Evolutionary conservation across 345 rosid species (phyloP), one percentile per base, ranked within the genome.

Genomic region (Mercurialis annua): DNA sequence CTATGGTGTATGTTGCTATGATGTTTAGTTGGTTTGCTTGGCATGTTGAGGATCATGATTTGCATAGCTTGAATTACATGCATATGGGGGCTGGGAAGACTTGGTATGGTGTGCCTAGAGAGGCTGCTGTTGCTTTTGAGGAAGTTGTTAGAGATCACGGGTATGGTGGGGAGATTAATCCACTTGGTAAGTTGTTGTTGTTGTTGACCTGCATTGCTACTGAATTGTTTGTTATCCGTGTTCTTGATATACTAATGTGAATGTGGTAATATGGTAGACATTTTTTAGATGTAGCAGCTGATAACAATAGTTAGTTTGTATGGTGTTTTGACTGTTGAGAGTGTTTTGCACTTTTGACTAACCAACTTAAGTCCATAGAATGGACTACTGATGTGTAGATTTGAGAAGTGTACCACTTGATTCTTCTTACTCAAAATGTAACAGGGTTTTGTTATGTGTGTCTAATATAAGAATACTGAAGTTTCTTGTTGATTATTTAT

Each of bases 1-100:
- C 99, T 0, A 94, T 94, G 99, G 90, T 94, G 38, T 94, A 94
- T 66, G 48, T 94, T 36, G 99, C 97, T 36, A 94, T 94, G 97
- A 73, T 91, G 87, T 94, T 94, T 73, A 94, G 99, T 74, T 94
- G 97, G 99, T 94, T 91, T 59, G 99, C 99, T 78, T 94, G 99
- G 99, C 99, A 94, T 70, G 96, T 87, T 1, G 99, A 94, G 81
- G 99, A 94, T 73, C 97, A 94, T 70, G 97, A 94, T 74, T 82
- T 94, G 62, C 99, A 94, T 65, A 94, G 99, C 86, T 85, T 94
- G 72, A 94, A 91, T 83, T 94, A 94, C 81, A 69, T 94, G 92
- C 99, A 94, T 79, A 81, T 85, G 83, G 99, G 99, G 29, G 96
- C 97, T 44, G 82, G 84, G 68, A 94, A 94, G 83, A 94, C 99